Evolutionary conservation across 148 eudicot species (phyloP).

Genomic region (Rhododendron griersonianum): DNA sequence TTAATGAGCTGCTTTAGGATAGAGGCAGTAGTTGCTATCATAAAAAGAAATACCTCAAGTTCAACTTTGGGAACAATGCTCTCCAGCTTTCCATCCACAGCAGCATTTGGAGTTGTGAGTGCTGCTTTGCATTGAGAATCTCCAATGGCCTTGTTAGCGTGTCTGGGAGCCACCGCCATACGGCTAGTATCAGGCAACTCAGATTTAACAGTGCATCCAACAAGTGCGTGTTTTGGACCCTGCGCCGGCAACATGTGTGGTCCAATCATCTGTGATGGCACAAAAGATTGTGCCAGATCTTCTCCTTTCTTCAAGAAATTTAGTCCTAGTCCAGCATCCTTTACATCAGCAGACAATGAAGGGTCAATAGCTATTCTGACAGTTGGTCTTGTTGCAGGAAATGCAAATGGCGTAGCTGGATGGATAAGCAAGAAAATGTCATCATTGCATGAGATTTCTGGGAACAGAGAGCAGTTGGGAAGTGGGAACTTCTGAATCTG

Average conservation of each 20-base stretch:
- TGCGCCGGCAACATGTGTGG: constrained; percentile 19
- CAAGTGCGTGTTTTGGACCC: constrained; percentile 16
- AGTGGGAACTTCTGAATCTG: constrained; percentile 16
- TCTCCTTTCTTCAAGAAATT: constrained; percentile 37
- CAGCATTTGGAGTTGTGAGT: constrained; percentile 16
- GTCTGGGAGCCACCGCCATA: constrained; percentile 24
- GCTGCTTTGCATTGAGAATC: constrained; percentile 30
- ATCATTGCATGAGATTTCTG: constrained; percentile 78
- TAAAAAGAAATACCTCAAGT: constrained; percentile 18
- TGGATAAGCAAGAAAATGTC: constrained; percentile 61
- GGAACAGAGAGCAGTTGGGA: constrained; percentile 13
- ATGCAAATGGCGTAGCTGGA: constrained; percentile 24
- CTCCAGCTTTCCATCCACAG: constrained; percentile 13
- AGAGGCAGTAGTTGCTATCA: background rate
- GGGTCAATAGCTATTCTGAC: constrained; percentile 27
- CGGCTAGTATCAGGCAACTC: constrained; percentile 30
- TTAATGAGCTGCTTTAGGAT: background rate
- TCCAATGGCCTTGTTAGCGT: constrained; percentile 23
- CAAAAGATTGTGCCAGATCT: constrained; percentile 31
- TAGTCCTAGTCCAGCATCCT: constrained; percentile 22
- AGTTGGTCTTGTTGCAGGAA: constrained; percentile 20
- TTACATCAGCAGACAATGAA: constrained; percentile 29
- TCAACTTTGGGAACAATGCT: constrained; percentile 24
- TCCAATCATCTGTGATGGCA: constrained; percentile 21
- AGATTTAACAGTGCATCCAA: constrained; percentile 31